Evolutionary conservation across 495 filamentous ascomycete species (phyloP).

Genomic region (Penicillium diatomitis): DNA sequence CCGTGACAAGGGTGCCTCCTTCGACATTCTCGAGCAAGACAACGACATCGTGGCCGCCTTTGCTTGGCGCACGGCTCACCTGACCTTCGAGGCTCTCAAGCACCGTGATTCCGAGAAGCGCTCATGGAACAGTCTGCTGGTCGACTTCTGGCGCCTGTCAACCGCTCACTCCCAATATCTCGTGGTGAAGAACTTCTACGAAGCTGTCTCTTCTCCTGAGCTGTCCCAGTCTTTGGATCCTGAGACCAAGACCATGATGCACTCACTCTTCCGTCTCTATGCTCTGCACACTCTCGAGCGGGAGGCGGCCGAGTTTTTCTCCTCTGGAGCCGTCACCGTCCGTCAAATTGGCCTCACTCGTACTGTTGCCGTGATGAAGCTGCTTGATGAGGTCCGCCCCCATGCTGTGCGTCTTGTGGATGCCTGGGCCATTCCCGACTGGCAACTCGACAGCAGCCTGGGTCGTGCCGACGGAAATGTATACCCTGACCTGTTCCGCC

Average conservation of each 20-base stretch:
- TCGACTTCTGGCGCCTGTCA: constrained; percentile 63
- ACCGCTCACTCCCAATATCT: constrained; percentile 63
- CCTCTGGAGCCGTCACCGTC: constrained; percentile 51
- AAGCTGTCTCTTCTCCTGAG: constrained; percentile 46
- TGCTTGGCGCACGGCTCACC: constrained; percentile 59
- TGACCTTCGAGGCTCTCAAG: constrained; percentile 63
- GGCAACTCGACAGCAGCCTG: constrained; percentile 57
- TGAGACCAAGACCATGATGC: constrained; percentile 43
- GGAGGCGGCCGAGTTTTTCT: constrained; percentile 58
- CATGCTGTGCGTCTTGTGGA: constrained; percentile 59
- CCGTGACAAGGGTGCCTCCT: constrained; percentile 56
- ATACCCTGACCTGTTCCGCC: constrained; percentile 59
- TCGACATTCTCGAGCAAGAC: constrained; percentile 55
- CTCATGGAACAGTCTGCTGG: constrained; percentile 61
- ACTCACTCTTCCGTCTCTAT: constrained; percentile 57
- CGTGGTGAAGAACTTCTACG: constrained; percentile 63
- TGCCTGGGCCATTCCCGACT: constrained; percentile 60
- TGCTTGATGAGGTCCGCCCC: constrained; percentile 57
- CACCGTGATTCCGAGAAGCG: constrained; percentile 60
- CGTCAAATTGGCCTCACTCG: constrained; percentile 55
- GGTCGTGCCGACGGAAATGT: constrained; percentile 58
- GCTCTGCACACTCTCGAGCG: constrained; percentile 57
- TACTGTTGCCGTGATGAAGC: constrained; percentile 50
- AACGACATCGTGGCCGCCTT: constrained; percentile 57
- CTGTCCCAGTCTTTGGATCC: constrained; percentile 39